Base-by-base conservation (phyloP, 768 basidiomycete species). In the Pleurotus pulmonarius region DNA sequence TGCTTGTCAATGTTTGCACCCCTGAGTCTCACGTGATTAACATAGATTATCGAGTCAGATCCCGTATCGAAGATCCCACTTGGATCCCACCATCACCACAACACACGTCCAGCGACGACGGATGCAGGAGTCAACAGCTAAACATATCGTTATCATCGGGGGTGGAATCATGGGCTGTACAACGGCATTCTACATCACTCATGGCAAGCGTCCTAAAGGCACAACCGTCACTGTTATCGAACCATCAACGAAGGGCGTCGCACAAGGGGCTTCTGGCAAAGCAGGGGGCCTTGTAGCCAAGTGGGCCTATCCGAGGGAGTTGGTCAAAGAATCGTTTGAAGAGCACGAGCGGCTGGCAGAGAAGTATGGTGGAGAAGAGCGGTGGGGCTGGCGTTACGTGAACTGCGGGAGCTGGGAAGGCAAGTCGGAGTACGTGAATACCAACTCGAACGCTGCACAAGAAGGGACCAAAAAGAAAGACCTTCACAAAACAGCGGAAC, bases 111-210 rank as follows among this genome's bases (percentile, higher is more conserved):
- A 7, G 20, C 15, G n/a, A 51, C n/a, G 15, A 41, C n/a, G 25
- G 39, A 22, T 15, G 13, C 29, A 37, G 25, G 26, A 34, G 22
- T 37, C 29, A 7, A 34, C 29, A 12, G 34, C 59, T 4, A 68
- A 67, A 44, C 65, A 82, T 48, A 85, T 94, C 54, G 80, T 90
- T 26, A 82, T 95, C 58, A 77, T 95, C 58, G 92, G 93, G 24
- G 93, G 86, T 18, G 93, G 93, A 0, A 93, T 94, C 61, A 88
- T 94, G 40, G 93, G 93, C 7, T 85, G 87, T 57, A 87, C 87
- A 1, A 89, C 86, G 0, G 91, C 92, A 12, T 94, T 90, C 73
- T 93, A 89, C 68, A 76, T 92, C 51, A 73, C 87, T 12, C 76
- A 76, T 20, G 12, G 15, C 5, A 39, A 53, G 39, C 83, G 87